Evolutionary conservation across 495 filamentous ascomycete genomes (phyloP), one percentile per base, ranked within the genome.

Genomic region (Aspergillus ostianus): DNA sequence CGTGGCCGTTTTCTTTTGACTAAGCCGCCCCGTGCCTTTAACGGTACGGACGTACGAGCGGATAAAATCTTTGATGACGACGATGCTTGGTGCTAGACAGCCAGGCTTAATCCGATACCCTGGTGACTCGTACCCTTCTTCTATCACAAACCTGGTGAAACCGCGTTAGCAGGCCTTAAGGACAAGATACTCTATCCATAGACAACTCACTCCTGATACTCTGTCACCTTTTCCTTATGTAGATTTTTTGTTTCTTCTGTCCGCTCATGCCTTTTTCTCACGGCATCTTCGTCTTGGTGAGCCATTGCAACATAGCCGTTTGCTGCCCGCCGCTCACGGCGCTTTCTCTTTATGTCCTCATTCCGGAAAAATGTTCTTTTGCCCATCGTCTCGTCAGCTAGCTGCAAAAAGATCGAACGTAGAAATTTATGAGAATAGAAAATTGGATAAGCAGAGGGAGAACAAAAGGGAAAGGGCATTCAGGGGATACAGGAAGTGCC

Each of bases 41-140:
- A 32, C 30, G 10, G 10, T 32, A 32, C 30, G 30, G 30, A 32
- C 30, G 30, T 32, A 32, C 30, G 10, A 32, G 30, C 30, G 30
- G 30, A 32, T 32, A 32, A 32, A 32, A 32, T 32, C 30, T 32
- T 32, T 32, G 10, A 32, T 32, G 10, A 32, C 10, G 10, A 32
- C 30, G 30, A 48, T 48, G 5, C 17, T 48, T 18, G 15, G 13
- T 21, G 13, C n/a, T 18, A 21, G 20, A 48, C 46, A 48, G 46
- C 46, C 46, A 48, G 46, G n/a, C 46, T 48, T 48, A n/a, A 48
- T 48, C 46, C 20, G 20, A 48, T 48, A 48, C 9, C 46, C 46
- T 48, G 20, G 46, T 48, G 20, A 48, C 46, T 48, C 46, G 46
- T 48, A 48, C 46, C 46, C 46, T 48, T 21, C 46, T 48, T 48